Evolutionary conservation across 2,329 filamentous ascomycete species (phyloP), one percentile per base, ranked within the genome.

Genomic region (Ophiostoma sp.): DNA sequence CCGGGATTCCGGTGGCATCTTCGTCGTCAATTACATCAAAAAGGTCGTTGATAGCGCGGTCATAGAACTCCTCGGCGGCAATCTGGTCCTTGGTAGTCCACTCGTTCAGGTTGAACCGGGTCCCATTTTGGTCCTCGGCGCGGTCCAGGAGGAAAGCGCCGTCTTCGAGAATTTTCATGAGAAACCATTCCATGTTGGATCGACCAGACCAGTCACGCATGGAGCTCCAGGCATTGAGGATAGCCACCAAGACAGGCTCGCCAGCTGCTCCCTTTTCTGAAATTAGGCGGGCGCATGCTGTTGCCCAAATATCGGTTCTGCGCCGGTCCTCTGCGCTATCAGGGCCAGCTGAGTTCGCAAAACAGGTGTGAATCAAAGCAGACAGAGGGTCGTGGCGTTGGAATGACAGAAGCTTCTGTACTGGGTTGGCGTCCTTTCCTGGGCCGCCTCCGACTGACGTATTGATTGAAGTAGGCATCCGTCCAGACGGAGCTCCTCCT

Each of bases 111-210:
- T 94, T 90, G 82, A 91, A 88, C 76, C 91, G 86, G 74, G 91
- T 90, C 48, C 90, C 89, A 75, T 92, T 87, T 78, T 93, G 92
- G 79, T 94, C 92, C 81, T 95, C 93, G 78, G 93, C 91, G 79
- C 92, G 91, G 79, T 97, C 94, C 77, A 98, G 86, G 73, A 98
- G 86, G 80, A 98, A 98, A 52, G 94, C 92, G 77, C 96, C 96
- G 78, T 97, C 93, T 82, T 97, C 93, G 42, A 99, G 88, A 74
- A 97, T 93, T 80, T 96, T 93, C 93, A 97, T 96, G 15, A 99
- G 88, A 81, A 95, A 98, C 83, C 94, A 92, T 83, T 98, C 95
- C 86, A 99, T 90, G 76, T 94, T 96, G 77, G 91, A 89, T 78
- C 92, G 94, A 73, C 94, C 94, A 55, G 93, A 92, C 95, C 95